Base-by-base conservation (phyloP, 345 rosid genomes). In the Sapria himalayana region DNA sequence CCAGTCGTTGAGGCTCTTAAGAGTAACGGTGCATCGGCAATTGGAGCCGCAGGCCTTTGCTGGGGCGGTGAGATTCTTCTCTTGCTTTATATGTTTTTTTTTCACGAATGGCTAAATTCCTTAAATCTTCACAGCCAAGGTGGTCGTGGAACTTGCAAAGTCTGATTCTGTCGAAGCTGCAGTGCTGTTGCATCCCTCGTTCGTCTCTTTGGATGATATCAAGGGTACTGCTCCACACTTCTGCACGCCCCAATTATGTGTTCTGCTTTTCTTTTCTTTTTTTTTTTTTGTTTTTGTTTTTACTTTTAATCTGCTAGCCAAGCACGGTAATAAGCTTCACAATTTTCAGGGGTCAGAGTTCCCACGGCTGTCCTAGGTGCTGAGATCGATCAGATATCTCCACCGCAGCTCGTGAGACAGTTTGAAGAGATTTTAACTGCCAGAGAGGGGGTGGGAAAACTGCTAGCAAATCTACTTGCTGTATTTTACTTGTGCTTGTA, bases 131-230 rank as follows among this genome's bases (percentile, higher is more conserved):
- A 44, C 70, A 81, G 93, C 85, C 43, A 85, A 81, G 62, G 69
- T 70, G 41, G 86, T 84, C 9, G 86, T 67, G 48, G 78, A 66
- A 50, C 48, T 81, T 22, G 71, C 79, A 4, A 77, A 65, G 58
- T 18, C 31, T 18, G 74, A 50, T 8, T 59, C 69, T 50, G 58
- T 77, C 46, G 67, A 71, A 48, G 86, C 84, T 17, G 72, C 69
- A 41, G 81, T 71, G 38, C 43, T 85, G 53, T 62, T 66, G 42
- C 96, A 85, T 62, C 92, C 93, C 62, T 63, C 81, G 20, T 57
- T 65, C 25, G 79, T 85, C 43, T 51, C 71, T 9, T 49, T 71
- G 13, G 86, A 73, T 23, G 93, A 81, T 48, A 61, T 85, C 39
- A 69, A 73, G 41, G 74, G 96, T 81, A 74, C 5, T 37, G 16